These are phyloP conservation scores for Penicillium salamii DNA, from an alignment of 495 filamentous ascomycete species.

Conservation along the genomic window DNA sequence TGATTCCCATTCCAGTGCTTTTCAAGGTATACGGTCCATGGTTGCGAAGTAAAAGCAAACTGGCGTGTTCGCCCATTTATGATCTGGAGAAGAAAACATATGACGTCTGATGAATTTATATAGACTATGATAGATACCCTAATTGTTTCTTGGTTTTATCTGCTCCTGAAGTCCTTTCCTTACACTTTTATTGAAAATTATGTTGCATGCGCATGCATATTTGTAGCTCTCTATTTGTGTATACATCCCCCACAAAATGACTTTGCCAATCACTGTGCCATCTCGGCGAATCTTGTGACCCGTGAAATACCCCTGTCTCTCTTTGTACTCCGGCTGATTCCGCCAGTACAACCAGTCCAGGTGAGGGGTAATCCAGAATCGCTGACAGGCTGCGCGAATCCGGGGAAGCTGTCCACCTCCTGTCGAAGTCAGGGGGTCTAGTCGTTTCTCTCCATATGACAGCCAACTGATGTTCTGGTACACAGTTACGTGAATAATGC, in stretches of 20 bases:
- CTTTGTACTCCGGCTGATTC: constrained; percentile 9
- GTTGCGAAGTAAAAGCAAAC: constrained; percentile 27
- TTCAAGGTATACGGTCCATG: constrained; percentile 31
- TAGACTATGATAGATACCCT: too few species aligned
- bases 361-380: constrained; percentile 19
- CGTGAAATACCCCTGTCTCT: not conserved
- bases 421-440: too few species aligned
- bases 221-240: too few species aligned
- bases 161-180: too few species aligned
- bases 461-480: not conserved
- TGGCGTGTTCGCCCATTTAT: constrained; percentile 17
- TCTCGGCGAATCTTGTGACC: too few species aligned
- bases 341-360: not conserved
- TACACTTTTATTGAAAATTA: too few species aligned
- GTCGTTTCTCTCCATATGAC: constrained; percentile 7
- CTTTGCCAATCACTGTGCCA: too few species aligned
- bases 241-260: too few species aligned
- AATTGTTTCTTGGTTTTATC: too few species aligned
- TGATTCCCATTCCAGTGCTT: constrained; percentile 67
- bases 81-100: constrained; percentile 6
- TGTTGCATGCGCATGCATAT: too few species aligned
- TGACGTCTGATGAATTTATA: constrained; percentile 3
- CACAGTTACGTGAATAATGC: not conserved
- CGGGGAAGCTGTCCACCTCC: constrained; percentile 25
- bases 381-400: constrained; percentile 10